Evolutionary conservation across 2,329 filamentous ascomycete genomes (phyloP), one percentile per base, ranked within the genome.

Genomic region (Diplodia corticola): DNA sequence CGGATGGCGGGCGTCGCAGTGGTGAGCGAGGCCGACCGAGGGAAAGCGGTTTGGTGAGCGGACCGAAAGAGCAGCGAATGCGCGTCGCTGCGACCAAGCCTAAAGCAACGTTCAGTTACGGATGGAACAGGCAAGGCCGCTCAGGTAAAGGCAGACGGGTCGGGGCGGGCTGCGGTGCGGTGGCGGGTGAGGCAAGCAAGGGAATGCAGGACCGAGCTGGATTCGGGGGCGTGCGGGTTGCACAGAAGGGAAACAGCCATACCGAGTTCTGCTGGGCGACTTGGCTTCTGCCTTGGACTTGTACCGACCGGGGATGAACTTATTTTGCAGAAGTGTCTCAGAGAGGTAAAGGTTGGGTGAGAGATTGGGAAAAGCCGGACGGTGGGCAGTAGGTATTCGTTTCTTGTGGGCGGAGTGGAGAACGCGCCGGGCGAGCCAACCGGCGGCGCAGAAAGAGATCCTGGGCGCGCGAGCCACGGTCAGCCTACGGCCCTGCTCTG

Each of bases 341-440:
- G 73, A 75, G 75, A 75, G 74, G 76, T 53, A 74, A 77, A 78
- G 77, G 74, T 46, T 54, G 71, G 72, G 71, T 71, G 72, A 76
- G 73, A 73, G 73, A 76, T 77, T 75, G 73, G 75, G 76, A 71
- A 77, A 76, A 75, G 74, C 74, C 73, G 74, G 76, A 72, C 71
- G 71, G 72, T 72, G 72, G 71, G 72, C 75, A 73, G 77, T 49
- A 61, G 57, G 57, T 75, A 76, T 74, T 75, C 69, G 71, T 66
- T 67, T 67, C 65, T 63, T 67, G 65, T 67, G 40, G 60, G 33
- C 57, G 48, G 37, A 50, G 65, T 66, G 64, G 64, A 61, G 64
- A 66, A 60, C 51, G 53, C 50, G 26, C 30, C 35, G 51, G 44
- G 40, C 53, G 26, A 65, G 63, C 63, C 63, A 65, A 57, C 53